A percentile compares a stretch with the other conserved stretches of the same genome.
Conservation (phyloP, 305 asterid species). For the Rubia occidens region DNA sequence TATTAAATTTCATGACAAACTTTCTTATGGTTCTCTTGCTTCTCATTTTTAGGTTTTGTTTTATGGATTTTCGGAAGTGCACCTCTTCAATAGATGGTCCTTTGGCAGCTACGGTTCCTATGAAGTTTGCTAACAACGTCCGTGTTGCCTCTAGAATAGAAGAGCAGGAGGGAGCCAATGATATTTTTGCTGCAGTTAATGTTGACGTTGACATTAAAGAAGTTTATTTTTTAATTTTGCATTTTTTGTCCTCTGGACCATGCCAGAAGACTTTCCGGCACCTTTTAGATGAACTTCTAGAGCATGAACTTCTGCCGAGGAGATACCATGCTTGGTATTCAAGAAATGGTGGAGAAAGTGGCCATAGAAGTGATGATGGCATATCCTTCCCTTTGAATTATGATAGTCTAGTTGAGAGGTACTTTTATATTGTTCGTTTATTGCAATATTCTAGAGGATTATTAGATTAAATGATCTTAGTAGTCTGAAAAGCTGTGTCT, state of each 20-base stretch:
- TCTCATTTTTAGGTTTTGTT: constrained; percentile 38
- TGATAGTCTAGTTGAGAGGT: constrained; percentile 58
- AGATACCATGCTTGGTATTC: constrained; percentile 91
- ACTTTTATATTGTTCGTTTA: background rate
- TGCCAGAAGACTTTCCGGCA: constrained; percentile 60
- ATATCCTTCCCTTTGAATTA: constrained; percentile 64
- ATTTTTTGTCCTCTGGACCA: constrained; percentile 93
- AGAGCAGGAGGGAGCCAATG: constrained; percentile 44
- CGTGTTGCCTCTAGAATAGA: constrained; percentile 41
- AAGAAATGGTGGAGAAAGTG: constrained; percentile 38
- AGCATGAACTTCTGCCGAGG: constrained; percentile 84
- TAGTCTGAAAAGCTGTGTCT: background rate
- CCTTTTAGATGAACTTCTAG: constrained; percentile 62
- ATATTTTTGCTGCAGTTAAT: constrained; percentile 39
- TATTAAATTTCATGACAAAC: constrained; percentile 13
- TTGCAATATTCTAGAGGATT: background rate
- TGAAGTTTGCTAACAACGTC: constrained; percentile 36
- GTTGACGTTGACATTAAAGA: constrained; percentile 70
- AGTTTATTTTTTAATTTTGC: constrained; percentile 79
- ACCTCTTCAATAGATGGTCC: constrained; percentile 32
- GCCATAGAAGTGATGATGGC: constrained; percentile 41
- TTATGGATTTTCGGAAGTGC: constrained; percentile 54
- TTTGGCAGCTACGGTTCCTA: constrained; percentile 36
- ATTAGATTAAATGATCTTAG: background rate
- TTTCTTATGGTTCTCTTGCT: constrained; percentile 22